Percentiles rank a stretch among this genome's conserved stretches.
Conservation (phyloP, 768 basidiomycete genomes). For the Daedalea quercina region DNA sequence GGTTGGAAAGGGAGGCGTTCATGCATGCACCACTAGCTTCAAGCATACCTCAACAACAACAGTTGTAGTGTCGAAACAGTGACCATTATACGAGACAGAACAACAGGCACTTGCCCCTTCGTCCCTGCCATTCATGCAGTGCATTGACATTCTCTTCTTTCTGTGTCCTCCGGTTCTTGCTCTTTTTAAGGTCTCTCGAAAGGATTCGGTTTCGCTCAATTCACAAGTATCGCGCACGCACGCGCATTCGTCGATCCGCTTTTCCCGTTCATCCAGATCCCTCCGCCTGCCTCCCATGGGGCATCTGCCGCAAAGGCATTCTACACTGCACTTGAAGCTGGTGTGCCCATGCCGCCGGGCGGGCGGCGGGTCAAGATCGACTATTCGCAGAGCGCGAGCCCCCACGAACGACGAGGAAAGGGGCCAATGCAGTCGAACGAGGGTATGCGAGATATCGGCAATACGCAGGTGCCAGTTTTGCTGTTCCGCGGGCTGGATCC, state of each 20-base stretch:
- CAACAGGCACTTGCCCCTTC: constrained; percentile 91
- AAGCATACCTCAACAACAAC: constrained; percentile 66
- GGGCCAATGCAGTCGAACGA: constrained; percentile 70
- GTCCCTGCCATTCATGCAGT: constrained; percentile 51
- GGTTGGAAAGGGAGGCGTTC: constrained; percentile 5
- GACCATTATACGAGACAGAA: constrained; percentile 94
- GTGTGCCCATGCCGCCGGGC: constrained; percentile 47
- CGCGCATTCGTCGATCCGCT: constrained; percentile 85
- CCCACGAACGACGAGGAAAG: constrained; percentile 54
- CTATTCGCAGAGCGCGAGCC: constrained; percentile 82
- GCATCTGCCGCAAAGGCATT: constrained; percentile 67
- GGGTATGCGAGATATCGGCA: constrained; percentile 94
- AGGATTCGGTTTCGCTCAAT: constrained; percentile 96
- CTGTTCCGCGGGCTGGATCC: constrained; percentile 89
- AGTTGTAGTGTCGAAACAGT: constrained; percentile 78
- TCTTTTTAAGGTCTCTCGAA: constrained; percentile 69
- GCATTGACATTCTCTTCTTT: constrained; percentile 66
- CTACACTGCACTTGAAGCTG: constrained; percentile 69
- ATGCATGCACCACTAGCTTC: constrained; percentile 46
- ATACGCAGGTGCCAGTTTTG: constrained; percentile 72
- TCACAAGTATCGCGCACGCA: constrained; percentile 79
- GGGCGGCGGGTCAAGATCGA: constrained; percentile 93
- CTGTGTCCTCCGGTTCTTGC: constrained; percentile 4
- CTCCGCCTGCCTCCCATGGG: constrained; percentile 85
- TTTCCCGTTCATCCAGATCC: constrained; percentile 88